A percentile compares a stretch with the other conserved stretches of the same genome.
phyloP scores from a whole-genome alignment of 2,329 filamentous ascomycete genomes.

The Diaporthe sp. region DNA sequence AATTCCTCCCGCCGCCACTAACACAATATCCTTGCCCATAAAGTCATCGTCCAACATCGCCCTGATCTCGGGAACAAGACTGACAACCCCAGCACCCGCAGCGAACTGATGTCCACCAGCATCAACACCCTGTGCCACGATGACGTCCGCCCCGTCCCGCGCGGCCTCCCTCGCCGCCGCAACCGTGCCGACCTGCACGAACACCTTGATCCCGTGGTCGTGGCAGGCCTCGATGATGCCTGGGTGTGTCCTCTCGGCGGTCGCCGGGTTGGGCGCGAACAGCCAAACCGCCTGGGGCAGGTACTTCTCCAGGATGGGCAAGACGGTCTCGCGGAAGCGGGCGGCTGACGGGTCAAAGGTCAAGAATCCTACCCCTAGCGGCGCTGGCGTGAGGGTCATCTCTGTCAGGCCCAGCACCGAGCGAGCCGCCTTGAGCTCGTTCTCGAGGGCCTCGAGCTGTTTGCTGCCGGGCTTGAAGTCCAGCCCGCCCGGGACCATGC shows the following conservation, averaged over 20 bases:
- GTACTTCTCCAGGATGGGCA: constrained; percentile 63
- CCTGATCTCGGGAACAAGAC: constrained; percentile 67
- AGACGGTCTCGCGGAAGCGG: constrained; percentile 53
- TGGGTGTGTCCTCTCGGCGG: constrained; percentile 42
- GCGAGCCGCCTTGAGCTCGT: constrained; percentile 44
- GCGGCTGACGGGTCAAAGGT: constrained; percentile 58
- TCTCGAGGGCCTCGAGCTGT: constrained; percentile 43
- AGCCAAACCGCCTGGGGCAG: constrained; percentile 73
- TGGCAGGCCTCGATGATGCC: constrained; percentile 50
- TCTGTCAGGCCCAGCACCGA: constrained; percentile 41
- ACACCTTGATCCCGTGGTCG: constrained; percentile 56
- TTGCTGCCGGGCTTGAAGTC: constrained; percentile 45
- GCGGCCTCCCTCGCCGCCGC: constrained; percentile 61
- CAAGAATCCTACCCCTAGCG: constrained; percentile 72
- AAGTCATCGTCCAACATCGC: constrained; percentile 55
- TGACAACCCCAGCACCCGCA: constrained; percentile 63
- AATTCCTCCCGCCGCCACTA: constrained; percentile 71
- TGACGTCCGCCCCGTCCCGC: constrained; percentile 62
- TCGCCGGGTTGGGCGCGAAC: constrained; percentile 66
- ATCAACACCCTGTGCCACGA: constrained; percentile 72
- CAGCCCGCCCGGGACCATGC: constrained; percentile 47
- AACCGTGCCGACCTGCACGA: constrained; percentile 72
- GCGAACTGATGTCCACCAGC: constrained; percentile 72
- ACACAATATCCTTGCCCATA: constrained; percentile 44
- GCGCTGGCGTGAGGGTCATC: constrained; percentile 46